Percentiles rank a stretch among this genome's conserved stretches.
These are phyloP conservation scores for Ustulina deusta DNA, from an alignment of 2,329 filamentous ascomycete genomes.

Conservation along the genomic window DNA sequence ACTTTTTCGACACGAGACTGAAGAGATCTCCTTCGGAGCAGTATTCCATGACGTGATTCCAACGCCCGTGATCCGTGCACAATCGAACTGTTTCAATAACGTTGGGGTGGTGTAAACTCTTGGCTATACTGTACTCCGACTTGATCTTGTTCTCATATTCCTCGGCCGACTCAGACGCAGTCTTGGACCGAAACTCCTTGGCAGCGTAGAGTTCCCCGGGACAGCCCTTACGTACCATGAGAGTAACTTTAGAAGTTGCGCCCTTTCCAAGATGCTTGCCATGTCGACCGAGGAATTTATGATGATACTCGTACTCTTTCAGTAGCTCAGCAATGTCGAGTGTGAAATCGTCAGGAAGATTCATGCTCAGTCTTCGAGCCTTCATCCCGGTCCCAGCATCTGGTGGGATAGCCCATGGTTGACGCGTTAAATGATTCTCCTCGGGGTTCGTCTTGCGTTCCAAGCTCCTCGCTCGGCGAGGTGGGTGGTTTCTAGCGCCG, in stretches of 20 bases:
- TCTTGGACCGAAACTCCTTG: constrained; percentile 85
- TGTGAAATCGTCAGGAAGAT: constrained; percentile 78
- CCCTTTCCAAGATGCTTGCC: constrained; percentile 84
- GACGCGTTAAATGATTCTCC: constrained; percentile 56
- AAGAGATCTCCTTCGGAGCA: constrained; percentile 86
- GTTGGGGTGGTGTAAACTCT: constrained; percentile 87
- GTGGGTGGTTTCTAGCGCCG: constrained; percentile 45
- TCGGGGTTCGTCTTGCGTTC: constrained; percentile 48
- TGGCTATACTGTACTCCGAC: constrained; percentile 88
- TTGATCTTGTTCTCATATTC: constrained; percentile 92
- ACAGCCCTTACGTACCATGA: constrained; percentile 79
- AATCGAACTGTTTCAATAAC: constrained; percentile 84
- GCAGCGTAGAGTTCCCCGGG: constrained; percentile 79
- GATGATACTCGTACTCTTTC: constrained; percentile 76
- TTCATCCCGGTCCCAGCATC: constrained; percentile 80
- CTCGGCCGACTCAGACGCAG: constrained; percentile 73
- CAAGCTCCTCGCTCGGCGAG: constrained; percentile 46
- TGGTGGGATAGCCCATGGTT: constrained; percentile 71
- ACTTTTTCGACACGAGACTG: constrained; percentile 76
- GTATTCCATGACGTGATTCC: constrained; percentile 95
- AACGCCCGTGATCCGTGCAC: constrained; percentile 78
- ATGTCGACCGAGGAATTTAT: constrained; percentile 76
- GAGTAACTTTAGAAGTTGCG: constrained; percentile 82
- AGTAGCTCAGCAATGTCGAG: constrained; percentile 77
- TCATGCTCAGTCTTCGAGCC: constrained; percentile 80